Base-by-base conservation (phyloP, 1,284 basidiomycete genomes). In the Sporisorium iseilematis-ciliati region DNA sequence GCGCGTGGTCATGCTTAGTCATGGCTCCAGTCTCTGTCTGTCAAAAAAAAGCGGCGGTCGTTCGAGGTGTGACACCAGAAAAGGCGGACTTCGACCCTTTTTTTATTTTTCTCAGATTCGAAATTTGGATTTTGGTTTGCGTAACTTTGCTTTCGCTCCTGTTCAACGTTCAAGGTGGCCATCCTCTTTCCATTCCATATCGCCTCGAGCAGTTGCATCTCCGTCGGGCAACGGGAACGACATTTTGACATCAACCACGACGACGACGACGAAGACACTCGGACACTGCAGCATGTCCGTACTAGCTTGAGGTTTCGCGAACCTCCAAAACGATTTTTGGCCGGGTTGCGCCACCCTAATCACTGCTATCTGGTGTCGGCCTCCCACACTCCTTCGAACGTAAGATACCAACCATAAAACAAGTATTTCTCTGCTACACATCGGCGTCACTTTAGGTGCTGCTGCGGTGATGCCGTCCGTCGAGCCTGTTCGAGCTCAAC, bases 381-480 rank as follows among this genome's bases (percentile, higher is more conserved):
- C 26, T 14, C 25, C 23, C 50, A 21, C 21, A n/a, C 20, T 25
- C 11, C 21, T 21, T 25, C 20, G 3, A 25, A 21, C 20, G 43
- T 21, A 25, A 20, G n/a, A 18, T 20, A n/a, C 18, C 33, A 20
- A 53, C 21, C 26, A n/a, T 31, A 2, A 2, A 25, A 20, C 35
- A 14, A 31, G 40, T 51, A 21, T 16, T 3, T 46, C 10, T 43
- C 20, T 42, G 10, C 10, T n/a, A 20, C 6, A 25, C 35, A 38
- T 16, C 11, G 21, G 45, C 11, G 11, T 45, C 35, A 5, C 31
- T 40, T 25, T 20, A 55, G 45, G 48, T 51, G 52, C 62, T 54
- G 48, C 58, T 40, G 71, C 61, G 64, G 71, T 58, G 57, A 74
- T 74, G 71, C 71, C 71, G 71, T 68, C 71, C 46, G 51, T 63